These are phyloP conservation scores for Colletotrichum cuscutae DNA, from an alignment of 2,329 filamentous ascomycete species.

Conservation along the genomic window DNA sequence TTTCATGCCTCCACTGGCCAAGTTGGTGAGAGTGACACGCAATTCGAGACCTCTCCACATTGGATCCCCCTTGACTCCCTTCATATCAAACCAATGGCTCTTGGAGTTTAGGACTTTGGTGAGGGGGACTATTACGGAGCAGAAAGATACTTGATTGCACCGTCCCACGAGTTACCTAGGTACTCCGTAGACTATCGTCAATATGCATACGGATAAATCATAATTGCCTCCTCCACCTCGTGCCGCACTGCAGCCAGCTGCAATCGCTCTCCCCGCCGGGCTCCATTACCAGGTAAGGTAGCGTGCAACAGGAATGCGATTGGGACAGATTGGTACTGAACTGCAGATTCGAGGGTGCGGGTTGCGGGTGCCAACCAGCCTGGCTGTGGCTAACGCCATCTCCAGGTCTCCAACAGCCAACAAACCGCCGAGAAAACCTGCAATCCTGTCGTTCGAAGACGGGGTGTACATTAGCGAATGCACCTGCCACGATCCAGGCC, in stretches of 20 bases:
- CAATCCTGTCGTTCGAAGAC: background rate
- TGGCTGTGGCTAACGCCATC: background rate
- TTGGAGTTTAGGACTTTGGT: too few species aligned
- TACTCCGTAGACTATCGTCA: too few species aligned
- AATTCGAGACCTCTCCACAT: background rate
- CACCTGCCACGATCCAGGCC: constrained; percentile 18
- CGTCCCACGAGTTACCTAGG: too few species aligned
- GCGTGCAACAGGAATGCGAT: background rate
- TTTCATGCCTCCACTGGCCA: background rate
- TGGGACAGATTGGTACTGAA: background rate
- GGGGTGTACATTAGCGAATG: background rate
- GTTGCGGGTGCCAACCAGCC: constrained; percentile 16
- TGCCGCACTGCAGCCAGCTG: background rate
- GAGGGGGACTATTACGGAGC: background rate
- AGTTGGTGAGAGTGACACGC: background rate
- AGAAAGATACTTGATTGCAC: background rate
- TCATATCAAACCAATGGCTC: background rate
- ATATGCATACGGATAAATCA: background rate
- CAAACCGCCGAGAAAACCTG: background rate
- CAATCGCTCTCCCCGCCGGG: background rate
- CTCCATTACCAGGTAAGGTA: background rate
- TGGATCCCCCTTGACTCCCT: background rate
- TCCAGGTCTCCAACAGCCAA: background rate
- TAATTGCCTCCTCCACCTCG: background rate
- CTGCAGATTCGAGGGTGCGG: background rate